phyloP scores from a whole-genome alignment of 2,329 filamentous ascomycete genomes.

The Massarina eburnea region DNA sequence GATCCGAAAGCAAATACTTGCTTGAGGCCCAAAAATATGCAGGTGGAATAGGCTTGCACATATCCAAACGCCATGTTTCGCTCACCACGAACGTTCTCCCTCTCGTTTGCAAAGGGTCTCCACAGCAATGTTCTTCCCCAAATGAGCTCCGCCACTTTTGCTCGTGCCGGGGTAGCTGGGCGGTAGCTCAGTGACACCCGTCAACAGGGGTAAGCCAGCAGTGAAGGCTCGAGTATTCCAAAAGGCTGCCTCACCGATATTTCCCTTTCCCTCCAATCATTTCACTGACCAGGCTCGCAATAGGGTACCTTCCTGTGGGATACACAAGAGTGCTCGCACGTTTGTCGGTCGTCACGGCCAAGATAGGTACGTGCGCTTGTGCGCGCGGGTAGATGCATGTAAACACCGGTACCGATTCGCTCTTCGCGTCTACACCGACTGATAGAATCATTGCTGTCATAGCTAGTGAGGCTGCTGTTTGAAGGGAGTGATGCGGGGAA shows the following conservation, averaged over 20 bases:
- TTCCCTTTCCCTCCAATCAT: too few relatives aligned
- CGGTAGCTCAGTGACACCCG: too few relatives aligned
- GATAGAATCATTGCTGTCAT: too few relatives aligned
- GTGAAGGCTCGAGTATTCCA: too few relatives aligned
- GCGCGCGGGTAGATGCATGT: slow-evolving; percentile 33
- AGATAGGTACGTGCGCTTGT: slow-evolving; percentile 34
- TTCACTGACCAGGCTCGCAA: slow-evolving; percentile 1
- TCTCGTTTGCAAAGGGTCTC: neutral
- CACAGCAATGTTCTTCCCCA: too few relatives aligned
- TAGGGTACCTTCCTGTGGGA: slow-evolving; percentile 10
- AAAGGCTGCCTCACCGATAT: too few relatives aligned
- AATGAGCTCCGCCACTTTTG: neutral
- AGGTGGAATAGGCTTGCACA: slow-evolving; percentile 10
- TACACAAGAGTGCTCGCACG: slow-evolving; percentile 28
- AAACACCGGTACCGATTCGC: slow-evolving; percentile 29
- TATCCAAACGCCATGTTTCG: slow-evolving; percentile 16
- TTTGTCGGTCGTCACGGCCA: slow-evolving; percentile 31
- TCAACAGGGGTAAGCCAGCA: too few relatives aligned
- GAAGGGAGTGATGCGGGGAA: slow-evolving; percentile 9
- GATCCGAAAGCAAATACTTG: slow-evolving; percentile 14
- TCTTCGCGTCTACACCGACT: slow-evolving; percentile 17
- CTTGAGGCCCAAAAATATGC: slow-evolving; percentile 5
- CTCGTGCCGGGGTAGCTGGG: neutral
- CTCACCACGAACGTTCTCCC: neutral
- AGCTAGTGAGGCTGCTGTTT: neutral